Conservation (phyloP, 2,329 filamentous ascomycete species). For the Ophiostoma sp. region DNA sequence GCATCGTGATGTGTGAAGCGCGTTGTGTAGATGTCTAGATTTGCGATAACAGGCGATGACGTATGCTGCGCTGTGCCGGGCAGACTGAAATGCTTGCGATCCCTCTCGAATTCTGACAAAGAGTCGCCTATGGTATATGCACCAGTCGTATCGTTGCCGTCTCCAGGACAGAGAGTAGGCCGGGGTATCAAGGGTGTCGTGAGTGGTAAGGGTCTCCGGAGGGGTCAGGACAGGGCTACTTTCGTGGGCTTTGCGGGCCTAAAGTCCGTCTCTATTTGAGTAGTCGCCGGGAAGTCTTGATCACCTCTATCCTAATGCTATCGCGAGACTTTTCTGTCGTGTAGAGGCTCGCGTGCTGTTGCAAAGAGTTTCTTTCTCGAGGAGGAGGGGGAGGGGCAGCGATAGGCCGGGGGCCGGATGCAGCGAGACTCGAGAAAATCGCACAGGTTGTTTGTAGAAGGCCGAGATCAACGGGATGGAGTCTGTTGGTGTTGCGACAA, state of each 20-base stretch:
- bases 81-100: not conserved
- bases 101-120: not conserved
- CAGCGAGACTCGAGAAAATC: not conserved
- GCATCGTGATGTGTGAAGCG: not conserved
- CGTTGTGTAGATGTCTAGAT: not conserved
- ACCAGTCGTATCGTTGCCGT: not conserved
- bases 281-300: not conserved
- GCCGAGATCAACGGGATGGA: not conserved
- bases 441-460: not conserved
- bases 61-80: not conserved
- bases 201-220: not conserved
- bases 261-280: not conserved
- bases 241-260: not conserved
- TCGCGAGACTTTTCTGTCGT: not conserved
- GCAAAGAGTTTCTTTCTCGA: not conserved
- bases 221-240: not conserved
- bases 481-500: not conserved
- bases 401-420: not conserved
- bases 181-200: not conserved
- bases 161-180: not conserved
- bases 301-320: no score
- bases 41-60: not conserved
- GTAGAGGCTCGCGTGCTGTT: not conserved
- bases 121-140: not conserved
- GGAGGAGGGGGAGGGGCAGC: slow-evolving; percentile 12